Base-by-base conservation (phyloP, 2,329 filamentous ascomycete genomes). In the Fusarium heterosporum region DNA sequence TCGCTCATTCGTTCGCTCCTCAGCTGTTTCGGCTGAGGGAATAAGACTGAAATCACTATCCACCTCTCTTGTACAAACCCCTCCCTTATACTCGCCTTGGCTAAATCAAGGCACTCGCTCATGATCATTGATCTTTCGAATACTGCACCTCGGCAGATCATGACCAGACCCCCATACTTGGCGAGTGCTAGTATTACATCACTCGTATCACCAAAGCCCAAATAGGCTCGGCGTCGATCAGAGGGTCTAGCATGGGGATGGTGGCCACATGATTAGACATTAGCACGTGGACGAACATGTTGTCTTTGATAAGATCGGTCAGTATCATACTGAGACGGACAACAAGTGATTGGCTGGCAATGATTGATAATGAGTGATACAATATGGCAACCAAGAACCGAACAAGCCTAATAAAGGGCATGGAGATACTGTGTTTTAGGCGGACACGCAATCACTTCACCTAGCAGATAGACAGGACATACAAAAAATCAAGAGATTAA, bases 401-500 rank as follows among this genome's bases (percentile, higher is more conserved):
- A 38, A 40, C 25, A 17, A 30, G 19, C 26, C 30, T 36, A 9
- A 41, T 14, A 29, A 28, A 46, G 26, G 26, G 11, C 17, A 19
- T 36, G 11, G 29, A 32, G 29, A 19, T 47, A 36, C 50, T 19
- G 16, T 30, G 32, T 26, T 26, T 29, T 16, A 34, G 25, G 14
- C 22, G 32, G 8, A 26, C 25, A 14, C 16, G 25, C 40, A 16
- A 28, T 53, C 58, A 68, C 51, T n/a, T 55, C 43, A 42, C 53
- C 19, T 42, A 25, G 9, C 16, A 32, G 12, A 32, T 9, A 55
- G 26, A 53, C 56, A 51, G 40, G 49, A 55, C 58, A 49, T 62
- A 58, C 58, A 67, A 71, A 73, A 72, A 72, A 64, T 61, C 71
- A 73, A 72, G 63, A 74, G 64, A 74, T 74, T 75, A 72, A 72